These are phyloP conservation scores for Rhizophora apiculata DNA, from an alignment of 345 rosid genomes.

Conservation along the genomic window DNA sequence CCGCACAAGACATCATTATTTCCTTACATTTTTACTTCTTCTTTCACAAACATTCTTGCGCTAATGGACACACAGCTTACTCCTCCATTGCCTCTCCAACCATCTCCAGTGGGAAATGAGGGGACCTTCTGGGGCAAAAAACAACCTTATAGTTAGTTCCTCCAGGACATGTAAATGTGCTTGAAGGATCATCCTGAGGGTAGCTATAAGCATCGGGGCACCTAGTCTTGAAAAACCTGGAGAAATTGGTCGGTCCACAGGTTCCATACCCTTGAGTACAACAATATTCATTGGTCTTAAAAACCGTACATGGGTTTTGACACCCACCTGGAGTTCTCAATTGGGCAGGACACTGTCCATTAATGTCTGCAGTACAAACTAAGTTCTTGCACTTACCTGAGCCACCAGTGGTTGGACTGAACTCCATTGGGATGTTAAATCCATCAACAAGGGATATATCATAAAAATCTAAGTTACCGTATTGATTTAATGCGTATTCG, in stretches of 20 bases:
- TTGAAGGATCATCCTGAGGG: conserved; percentile 21
- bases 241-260: conserved; percentile 10
- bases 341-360: conserved; percentile 13
- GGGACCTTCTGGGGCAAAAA: conserved; percentile 12
- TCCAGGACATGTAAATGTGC: conserved; percentile 14
- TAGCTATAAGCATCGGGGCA: conserved; percentile 26
- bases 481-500: conserved; percentile 6
- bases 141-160: conserved; percentile 22
- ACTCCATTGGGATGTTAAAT: conserved; percentile 29
- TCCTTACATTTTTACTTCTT: too few relatives aligned
- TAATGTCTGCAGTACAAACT: conserved; percentile 4
- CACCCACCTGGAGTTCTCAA: conserved; percentile 19
- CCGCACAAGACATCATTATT: too few relatives aligned
- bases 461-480: neutral
- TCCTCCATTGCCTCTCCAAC: conserved; percentile 1
- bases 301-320: conserved; percentile 18
- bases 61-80: neutral
- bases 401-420: conserved; percentile 1
- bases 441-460: conserved; percentile 22
- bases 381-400: neutral
- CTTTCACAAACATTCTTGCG: neutral
- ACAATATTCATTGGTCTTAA: conserved; percentile 20
- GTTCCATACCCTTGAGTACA: conserved; percentile 7
- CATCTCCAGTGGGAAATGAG: conserved; percentile 26
- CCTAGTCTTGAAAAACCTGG: conserved; percentile 18